These are phyloP conservation scores for Mimosa pudica DNA, from an alignment of 306 rosid species.

Conservation along the genomic window DNA sequence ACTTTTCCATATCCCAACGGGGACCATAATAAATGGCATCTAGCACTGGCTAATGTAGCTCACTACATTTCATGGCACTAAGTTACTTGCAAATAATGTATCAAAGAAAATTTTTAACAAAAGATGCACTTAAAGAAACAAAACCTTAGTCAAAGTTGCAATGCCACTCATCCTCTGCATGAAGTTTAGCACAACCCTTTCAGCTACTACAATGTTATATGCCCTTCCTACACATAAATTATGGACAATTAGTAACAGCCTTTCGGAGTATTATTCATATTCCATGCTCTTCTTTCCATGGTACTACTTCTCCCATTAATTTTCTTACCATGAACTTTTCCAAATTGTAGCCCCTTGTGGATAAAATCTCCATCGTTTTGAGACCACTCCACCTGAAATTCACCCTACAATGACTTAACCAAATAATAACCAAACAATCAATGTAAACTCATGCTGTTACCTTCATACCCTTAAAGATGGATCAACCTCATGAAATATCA, in stretches of 20 bases:
- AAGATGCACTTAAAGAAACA: constrained; percentile 18
- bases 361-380: constrained; percentile 76
- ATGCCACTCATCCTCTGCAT: constrained; percentile 99
- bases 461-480: constrained; percentile 72
- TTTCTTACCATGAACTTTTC: constrained; percentile 78
- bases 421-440: constrained; percentile 31
- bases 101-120: constrained; percentile 1
- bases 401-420: constrained; percentile 27
- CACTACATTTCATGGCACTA: constrained; percentile 1
- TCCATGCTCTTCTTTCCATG: constrained; percentile 2
- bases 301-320: not conserved
- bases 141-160: constrained; percentile 88
- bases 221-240: constrained; percentile 67
- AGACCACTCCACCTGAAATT: constrained; percentile 83
- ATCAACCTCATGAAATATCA: constrained; percentile 82
- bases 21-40: constrained; percentile 12
- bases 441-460: constrained; percentile 30
- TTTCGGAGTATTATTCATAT: constrained; percentile 34
- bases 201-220: constrained; percentile 78
- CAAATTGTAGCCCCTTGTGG: constrained; percentile 77
- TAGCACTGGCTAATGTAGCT: constrained; percentile 21
- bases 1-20: constrained; percentile 10
- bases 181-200: constrained; percentile 87
- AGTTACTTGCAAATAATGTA: constrained; percentile 5
- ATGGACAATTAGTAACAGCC: constrained; percentile 23